Base-by-base conservation (phyloP, 495 filamentous ascomycete genomes). In the Aspergillus wentii region DNA sequence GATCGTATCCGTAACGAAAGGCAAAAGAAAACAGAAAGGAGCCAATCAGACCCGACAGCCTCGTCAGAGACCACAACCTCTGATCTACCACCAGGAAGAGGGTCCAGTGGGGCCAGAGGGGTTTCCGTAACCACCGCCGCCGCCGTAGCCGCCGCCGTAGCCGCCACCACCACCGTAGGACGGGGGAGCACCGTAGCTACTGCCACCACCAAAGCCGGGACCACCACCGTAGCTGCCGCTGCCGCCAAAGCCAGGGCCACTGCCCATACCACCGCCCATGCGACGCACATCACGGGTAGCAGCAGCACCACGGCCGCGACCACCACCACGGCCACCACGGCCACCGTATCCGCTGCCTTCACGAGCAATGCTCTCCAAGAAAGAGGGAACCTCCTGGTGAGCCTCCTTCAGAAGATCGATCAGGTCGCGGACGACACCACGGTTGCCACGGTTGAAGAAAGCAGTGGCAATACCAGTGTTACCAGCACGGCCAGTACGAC, bases 391-490 rank as follows among this genome's bases (percentile, higher is more conserved):
- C 52, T 96, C 92, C 62, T 98, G 92, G 70, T 97, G 91, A 43
- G 91, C 91, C 57, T 98, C 92, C 73, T 97, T 96, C 38, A 98
- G 75, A 19, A 98, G 80, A 23, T 98, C 94, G 49, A 98, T 78
- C 35, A 98, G 76, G 57, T 97, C 94, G 34, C 88, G 83, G 33
- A 95, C 92, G 47, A 98, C 86, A 64, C 90, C 92, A 47, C 92
- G 86, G 78, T 98, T 98, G 51, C 89, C 89, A 57, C 92, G 92
- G 79, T 98, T 98, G 80, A 96, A 97, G 78, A 98, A 98, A 32
- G 94, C 91, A 40, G 92, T 98, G 7, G 92, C 86, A 42, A 95
- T 86, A 82, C 92, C 92, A 46, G 91, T 96, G 72, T 98, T 98
- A 59, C 92, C 92, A 41, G 94, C 94, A 85, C 92, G 92, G 54